Evolutionary conservation across 345 rosid genomes (phyloP).

Genomic region (Limnanthes douglasii): DNA sequence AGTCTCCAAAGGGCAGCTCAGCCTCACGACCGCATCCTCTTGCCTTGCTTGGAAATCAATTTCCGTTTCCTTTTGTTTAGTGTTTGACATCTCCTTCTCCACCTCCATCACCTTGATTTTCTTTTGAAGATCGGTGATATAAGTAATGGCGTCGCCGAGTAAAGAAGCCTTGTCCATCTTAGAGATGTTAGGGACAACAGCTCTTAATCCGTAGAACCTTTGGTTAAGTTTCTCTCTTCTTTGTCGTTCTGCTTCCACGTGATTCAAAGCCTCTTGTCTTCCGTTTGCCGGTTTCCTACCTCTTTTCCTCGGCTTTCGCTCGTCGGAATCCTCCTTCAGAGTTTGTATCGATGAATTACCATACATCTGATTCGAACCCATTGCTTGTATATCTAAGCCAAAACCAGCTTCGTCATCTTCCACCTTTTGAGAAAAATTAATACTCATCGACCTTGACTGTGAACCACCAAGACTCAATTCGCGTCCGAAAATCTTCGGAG

Average conservation of each 20-base stretch:
- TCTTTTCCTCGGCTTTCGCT: conserved; percentile 86
- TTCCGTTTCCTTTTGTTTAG: conserved; percentile 29
- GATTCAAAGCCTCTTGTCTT: conserved; percentile 90
- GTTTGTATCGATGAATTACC: conserved; percentile 47
- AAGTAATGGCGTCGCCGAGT: conserved; percentile 79
- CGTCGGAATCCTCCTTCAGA: conserved; percentile 59
- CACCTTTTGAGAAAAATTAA: conserved; percentile 71
- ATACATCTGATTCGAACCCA: conserved; percentile 34
- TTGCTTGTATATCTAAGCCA: conserved; percentile 29
- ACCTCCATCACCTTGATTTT: conserved; percentile 64
- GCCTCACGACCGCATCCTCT: conserved; percentile 58
- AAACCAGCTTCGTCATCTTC: conserved; percentile 74
- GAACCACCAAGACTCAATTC: conserved; percentile 71
- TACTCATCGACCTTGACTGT: conserved; percentile 49
- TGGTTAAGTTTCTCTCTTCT: conserved; percentile 96
- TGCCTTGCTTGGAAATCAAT: conserved; percentile 61
- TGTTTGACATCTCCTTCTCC: conserved; percentile 43
- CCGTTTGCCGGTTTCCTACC: conserved; percentile 98
- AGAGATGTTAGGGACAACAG: conserved; percentile 89
- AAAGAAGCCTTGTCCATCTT: conserved; percentile 96
- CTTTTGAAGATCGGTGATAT: conserved; percentile 71
- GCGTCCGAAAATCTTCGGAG: conserved; percentile 75
- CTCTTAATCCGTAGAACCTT: conserved; percentile 82
- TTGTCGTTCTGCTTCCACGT: conserved; percentile 92
- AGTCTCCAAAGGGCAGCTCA: conserved; percentile 56